phyloP scores from a whole-genome alignment of 192 early-diverging fungal species.

The Phlyctochytrium arcticum region DNA sequence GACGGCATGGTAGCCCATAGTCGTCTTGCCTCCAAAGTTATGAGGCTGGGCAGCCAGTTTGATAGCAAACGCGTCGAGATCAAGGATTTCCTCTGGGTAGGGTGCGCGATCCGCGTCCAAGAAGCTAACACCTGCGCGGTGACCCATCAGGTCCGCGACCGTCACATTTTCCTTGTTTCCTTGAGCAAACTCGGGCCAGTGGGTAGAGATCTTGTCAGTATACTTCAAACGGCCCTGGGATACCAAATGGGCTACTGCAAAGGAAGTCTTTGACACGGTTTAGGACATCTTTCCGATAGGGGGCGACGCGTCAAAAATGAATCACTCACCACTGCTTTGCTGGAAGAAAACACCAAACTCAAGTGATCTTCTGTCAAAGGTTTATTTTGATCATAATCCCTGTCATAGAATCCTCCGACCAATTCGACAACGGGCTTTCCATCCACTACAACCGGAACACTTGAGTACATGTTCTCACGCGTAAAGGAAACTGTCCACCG shows the following conservation, averaged over 20 bases:
- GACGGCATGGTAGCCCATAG: constrained; percentile 57
- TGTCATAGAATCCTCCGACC: constrained; percentile 56
- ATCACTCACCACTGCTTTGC: constrained; percentile 53
- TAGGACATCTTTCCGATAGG: too few species aligned
- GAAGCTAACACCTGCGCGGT: constrained; percentile 61
- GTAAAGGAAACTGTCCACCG: too few species aligned
- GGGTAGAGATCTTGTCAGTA: constrained; percentile 42
- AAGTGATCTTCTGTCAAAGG: constrained; percentile 54
- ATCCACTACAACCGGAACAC: constrained; percentile 35
- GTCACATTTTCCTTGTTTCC: constrained; percentile 68
- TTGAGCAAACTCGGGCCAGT: constrained; percentile 74
- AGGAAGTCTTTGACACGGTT: constrained; percentile 20
- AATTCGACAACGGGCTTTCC: constrained; percentile 58
- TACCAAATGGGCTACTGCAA: constrained; percentile 58
- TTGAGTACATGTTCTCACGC: too few species aligned
- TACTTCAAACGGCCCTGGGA: constrained; percentile 52
- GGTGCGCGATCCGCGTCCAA: constrained; percentile 46
- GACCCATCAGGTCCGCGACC: constrained; percentile 55
- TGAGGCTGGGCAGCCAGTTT: constrained; percentile 58
- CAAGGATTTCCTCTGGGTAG: constrained; percentile 34
- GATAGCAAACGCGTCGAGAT: constrained; percentile 49
- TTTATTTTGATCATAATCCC: constrained; percentile 19
- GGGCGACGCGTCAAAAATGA: not conserved
- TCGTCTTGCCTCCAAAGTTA: constrained; percentile 52
- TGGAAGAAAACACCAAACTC: constrained; percentile 62